Evolutionary conservation across 768 basidiomycete species (phyloP).

Genomic region (Leucocoprinus sp.): DNA sequence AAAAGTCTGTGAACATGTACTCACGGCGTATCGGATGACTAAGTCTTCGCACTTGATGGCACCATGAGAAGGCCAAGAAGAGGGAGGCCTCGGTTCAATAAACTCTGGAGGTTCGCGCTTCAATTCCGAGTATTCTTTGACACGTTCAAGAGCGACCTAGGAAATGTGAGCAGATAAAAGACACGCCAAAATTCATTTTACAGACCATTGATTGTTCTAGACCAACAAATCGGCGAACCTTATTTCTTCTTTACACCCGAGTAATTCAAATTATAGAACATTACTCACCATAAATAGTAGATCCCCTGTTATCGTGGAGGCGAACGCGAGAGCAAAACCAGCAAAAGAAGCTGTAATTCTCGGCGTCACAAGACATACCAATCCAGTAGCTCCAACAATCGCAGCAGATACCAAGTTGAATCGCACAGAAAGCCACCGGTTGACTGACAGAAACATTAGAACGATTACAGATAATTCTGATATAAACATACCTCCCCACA

Average conservation of each 20-base stretch:
- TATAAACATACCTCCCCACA: conserved; percentile 63
- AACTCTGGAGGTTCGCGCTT: conserved; percentile 75
- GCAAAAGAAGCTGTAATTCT: conserved; percentile 73
- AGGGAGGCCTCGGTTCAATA: conserved; percentile 74
- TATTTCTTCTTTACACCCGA: conserved; percentile 4
- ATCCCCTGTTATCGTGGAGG: conserved; percentile 65
- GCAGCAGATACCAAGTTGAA: conserved; percentile 75
- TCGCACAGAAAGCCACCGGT: conserved; percentile 84
- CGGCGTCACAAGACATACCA: conserved; percentile 59
- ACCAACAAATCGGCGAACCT: conserved; percentile 76
- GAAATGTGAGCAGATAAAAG: not conserved
- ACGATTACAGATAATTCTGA: not conserved
- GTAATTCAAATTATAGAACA: not conserved
- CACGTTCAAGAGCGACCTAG: conserved; percentile 77
- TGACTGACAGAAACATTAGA: conserved; percentile 39
- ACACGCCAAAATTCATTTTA: not conserved
- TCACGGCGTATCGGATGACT: conserved; percentile 69
- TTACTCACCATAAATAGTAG: conserved; percentile 52
- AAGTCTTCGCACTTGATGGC: conserved; percentile 66
- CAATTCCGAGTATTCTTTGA: conserved; percentile 87
- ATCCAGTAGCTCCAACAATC: conserved; percentile 65
- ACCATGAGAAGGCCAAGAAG: conserved; percentile 71
- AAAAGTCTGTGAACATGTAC: conserved; percentile 27
- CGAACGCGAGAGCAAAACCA: conserved; percentile 83
- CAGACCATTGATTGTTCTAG: conserved; percentile 88